Conservation (phyloP, 495 filamentous ascomycete genomes). For the Penicillium herquei region DNA sequence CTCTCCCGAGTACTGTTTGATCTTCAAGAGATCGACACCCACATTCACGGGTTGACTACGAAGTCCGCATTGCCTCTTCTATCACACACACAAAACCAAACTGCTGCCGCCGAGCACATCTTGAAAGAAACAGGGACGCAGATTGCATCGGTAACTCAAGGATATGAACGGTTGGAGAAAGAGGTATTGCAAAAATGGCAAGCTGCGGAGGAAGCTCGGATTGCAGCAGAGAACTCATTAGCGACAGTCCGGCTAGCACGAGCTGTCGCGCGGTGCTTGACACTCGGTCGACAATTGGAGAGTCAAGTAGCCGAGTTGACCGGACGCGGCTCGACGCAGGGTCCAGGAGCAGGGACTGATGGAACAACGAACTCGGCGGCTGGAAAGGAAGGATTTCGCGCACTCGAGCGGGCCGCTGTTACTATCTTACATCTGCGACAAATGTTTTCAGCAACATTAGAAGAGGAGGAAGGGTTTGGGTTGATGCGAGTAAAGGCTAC, state of each 20-base stretch:
- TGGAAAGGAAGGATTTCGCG: constrained; percentile 69
- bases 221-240: constrained; percentile 71
- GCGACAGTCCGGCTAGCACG: constrained; percentile 74
- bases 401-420: constrained; percentile 73
- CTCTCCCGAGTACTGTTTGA: constrained; percentile 94
- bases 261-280: constrained; percentile 70
- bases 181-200: constrained; percentile 81
- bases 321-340: constrained; percentile 36
- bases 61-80: constrained; percentile 82
- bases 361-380: constrained; percentile 20
- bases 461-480: constrained; percentile 72
- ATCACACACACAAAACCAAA: constrained; percentile 69
- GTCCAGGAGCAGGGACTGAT: constrained; percentile 14
- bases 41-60: constrained; percentile 87
- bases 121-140: constrained; percentile 72
- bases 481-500: constrained; percentile 70
- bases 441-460: constrained; percentile 60
- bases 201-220: constrained; percentile 72
- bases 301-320: constrained; percentile 67
- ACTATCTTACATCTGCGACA: constrained; percentile 71
- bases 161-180: constrained; percentile 76
- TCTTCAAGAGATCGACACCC: constrained; percentile 93
- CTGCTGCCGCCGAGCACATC: constrained; percentile 64
- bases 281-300: constrained; percentile 83
- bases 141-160: constrained; percentile 73